Base-by-base conservation (phyloP, 2,329 filamentous ascomycete species). In the Dothideomycetes sp. region DNA sequence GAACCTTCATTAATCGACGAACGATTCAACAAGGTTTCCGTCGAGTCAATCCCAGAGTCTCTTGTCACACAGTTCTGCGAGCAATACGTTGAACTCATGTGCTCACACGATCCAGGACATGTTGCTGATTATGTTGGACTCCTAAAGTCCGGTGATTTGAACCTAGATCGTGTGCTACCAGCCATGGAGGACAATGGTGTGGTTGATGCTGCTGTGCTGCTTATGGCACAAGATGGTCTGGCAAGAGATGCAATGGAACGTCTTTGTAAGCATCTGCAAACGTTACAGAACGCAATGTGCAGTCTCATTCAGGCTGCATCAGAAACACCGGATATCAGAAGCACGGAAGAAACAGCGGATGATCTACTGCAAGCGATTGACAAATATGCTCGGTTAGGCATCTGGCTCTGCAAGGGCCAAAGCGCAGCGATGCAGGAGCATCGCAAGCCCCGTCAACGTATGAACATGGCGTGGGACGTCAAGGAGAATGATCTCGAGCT, bases 371-470 rank as follows among this genome's bases (percentile, higher is more conserved):
- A 78, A 43, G 79, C 82, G 1, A 65, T 98, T 13, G 80, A 93
- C 46, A 95, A 94, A 58, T 96, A 94, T 61, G 78, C 82, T 1
- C 81, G 87, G 48, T 85, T 98, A 1, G 91, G 93, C 11, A 89
- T 94, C 36, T 98, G 91, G 91, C 69, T 98, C 10, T 96, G 91
- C 52, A 85, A 93, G 61, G 78, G 82, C 1, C 86, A 94, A 57
- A 84, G 82, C 53, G 23, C 41, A 38, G 28, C 46, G 30, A 41
- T 44, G 49, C 43, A 56, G 49, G 47, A 49, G 5, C 30, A 51
- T n/a, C 50, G 55, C 2, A 43, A 45, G 15, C 50, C 51, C 18
- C 52, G 56, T 30, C 56, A 55, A 15, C 50, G 62, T 51, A 51
- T 61, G 47, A 52, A 61, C 50, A 39, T 61, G 44, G 43, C 56